Evolutionary conservation across 805 yeast genomes (phyloP).

Genomic region (Monosporozyma aerobia): DNA sequence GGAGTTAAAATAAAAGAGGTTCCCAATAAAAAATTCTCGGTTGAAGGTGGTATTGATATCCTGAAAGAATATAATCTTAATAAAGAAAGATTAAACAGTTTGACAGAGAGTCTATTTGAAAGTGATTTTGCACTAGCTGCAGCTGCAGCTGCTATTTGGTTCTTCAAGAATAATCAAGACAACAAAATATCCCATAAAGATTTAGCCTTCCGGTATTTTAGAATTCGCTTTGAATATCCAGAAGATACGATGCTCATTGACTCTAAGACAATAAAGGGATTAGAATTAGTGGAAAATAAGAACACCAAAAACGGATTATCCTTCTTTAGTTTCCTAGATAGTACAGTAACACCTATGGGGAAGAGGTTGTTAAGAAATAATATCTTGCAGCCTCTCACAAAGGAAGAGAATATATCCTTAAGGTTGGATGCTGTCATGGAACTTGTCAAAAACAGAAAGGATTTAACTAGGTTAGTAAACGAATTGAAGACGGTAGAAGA

Average conservation of each 20-base stretch:
- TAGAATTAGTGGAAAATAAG: conserved; percentile 34
- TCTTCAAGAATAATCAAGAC: conserved; percentile 9
- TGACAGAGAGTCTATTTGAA: conserved; percentile 19
- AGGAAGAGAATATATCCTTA: conserved; percentile 27
- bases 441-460: conserved; percentile 15
- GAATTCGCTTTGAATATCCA: conserved; percentile 32
- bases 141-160: conserved; percentile 26
- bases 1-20: conserved; percentile 20
- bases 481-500: conserved; percentile 30
- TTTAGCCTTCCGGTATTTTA: conserved; percentile 23
- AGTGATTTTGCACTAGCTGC: conserved; percentile 29
- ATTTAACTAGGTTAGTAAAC: conserved; percentile 11
- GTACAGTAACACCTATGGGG: conserved; percentile 41
- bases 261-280: conserved; percentile 29
- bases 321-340: conserved; percentile 32
- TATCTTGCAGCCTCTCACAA: conserved; percentile 41
- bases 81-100: conserved; percentile 1
- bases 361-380: conserved; percentile 33
- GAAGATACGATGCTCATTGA: conserved; percentile 39
- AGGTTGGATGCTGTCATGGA: conserved; percentile 34
- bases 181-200: background rate
- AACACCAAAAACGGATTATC: conserved; percentile 25
- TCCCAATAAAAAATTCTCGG: conserved; percentile 21
- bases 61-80: conserved; percentile 16
- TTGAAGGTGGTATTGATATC: conserved; percentile 18